These are phyloP conservation scores for Clonostachys rhizophaga DNA, from an alignment of 2,329 filamentous ascomycete genomes.

Conservation along the genomic window DNA sequence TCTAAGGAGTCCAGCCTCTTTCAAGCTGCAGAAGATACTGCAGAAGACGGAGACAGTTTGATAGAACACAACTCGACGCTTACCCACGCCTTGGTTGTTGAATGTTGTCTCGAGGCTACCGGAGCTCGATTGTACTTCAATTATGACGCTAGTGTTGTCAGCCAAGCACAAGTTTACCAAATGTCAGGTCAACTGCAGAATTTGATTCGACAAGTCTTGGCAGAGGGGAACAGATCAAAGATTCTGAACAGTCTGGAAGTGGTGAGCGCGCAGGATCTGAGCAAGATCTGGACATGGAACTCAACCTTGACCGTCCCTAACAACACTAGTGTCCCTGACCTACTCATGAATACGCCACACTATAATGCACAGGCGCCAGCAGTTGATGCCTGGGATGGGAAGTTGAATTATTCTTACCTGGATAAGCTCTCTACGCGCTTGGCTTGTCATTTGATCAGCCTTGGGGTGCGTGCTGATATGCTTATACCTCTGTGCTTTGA, in stretches of 20 bases:
- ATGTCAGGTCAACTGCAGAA: background rate
- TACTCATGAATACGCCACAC: background rate
- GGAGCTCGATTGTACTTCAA: background rate
- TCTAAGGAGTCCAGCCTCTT: background rate
- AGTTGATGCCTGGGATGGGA: conserved; percentile 16
- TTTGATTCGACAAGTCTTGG: background rate
- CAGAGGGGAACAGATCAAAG: background rate
- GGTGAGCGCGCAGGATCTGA: background rate
- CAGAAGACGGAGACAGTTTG: too few species aligned
- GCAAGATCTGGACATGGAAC: background rate
- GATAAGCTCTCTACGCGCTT: conserved; percentile 9
- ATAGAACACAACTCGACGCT: background rate
- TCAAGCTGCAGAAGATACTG: background rate
- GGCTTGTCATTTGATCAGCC: conserved; percentile 5
- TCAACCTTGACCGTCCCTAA: background rate
- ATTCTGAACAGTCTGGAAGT: too few species aligned
- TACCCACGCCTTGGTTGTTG: background rate
- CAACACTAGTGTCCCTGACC: background rate
- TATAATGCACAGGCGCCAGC: conserved; percentile 3
- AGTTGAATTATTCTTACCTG: conserved; percentile 12
- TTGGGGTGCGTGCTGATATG: background rate
- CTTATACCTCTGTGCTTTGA: conserved; percentile 17
- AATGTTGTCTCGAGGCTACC: background rate
- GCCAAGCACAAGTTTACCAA: background rate
- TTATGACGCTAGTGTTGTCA: background rate